Evolutionary conservation across 331 rosid species (phyloP), one percentile per base, ranked within the genome.

Genomic region (Quercus phellos): DNA sequence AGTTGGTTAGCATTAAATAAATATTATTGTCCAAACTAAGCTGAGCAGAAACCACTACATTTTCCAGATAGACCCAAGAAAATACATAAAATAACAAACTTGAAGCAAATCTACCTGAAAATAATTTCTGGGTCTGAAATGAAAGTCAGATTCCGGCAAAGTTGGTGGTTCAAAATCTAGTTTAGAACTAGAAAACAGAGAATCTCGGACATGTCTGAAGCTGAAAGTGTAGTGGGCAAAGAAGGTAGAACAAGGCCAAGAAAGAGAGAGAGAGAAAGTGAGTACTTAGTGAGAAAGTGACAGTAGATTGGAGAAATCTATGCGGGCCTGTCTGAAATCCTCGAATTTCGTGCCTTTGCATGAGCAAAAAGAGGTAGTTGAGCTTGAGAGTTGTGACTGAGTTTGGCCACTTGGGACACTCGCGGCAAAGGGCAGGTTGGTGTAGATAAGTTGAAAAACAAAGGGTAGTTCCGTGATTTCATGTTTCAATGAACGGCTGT

Each of bases 301-400:
- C 75, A 58, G 29, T 18, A n/a, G 8, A 68, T 81, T 29, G 68
- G 17, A 69, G 78, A 82, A 76, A 76, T 78, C 81, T 67, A 80
- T 22, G 68, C 38, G 14, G 6, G 61, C 4, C 60, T 42, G 75
- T 60, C n/a, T 2, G 59, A 68, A 80, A 22, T 27, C 51, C 77
- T 88, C 38, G 88, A 70, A 61, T 14, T 80, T 81, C 24, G 90
- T 34, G 86, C 81, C n/a, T 32, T 77, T 80, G 70, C 60, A 54
- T 78, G 76, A 74, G 56, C 54, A 59, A 74, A 70, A 68, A 42
- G 56, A 26, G 72, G 42, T 21, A 60, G 72, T 17, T 63, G 69
- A 6, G 69, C 53, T 46, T 12, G 53, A 46, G 53, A 38, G 46
- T 2, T 38, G 46, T 38, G 46, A 38, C 3, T 38, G 46, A 38